phyloP scores from a whole-genome alignment of 345 rosid genomes.

The Heritiera littoralis region DNA sequence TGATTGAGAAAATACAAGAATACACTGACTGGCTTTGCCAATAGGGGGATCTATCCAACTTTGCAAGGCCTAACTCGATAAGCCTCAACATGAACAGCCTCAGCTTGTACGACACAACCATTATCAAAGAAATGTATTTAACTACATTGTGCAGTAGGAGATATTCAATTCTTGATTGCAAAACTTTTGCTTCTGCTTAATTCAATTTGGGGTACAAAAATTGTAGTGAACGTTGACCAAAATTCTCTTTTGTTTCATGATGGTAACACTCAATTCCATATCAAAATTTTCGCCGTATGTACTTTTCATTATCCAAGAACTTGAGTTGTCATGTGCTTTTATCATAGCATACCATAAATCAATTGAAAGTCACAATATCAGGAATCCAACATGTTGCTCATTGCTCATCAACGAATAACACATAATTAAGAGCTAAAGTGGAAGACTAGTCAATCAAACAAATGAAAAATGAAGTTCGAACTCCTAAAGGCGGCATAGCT shows the following conservation, averaged over 20 bases:
- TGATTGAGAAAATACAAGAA: neutral
- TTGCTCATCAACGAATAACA: too few relatives aligned
- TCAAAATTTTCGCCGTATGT: too few relatives aligned
- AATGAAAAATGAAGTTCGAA: too few relatives aligned
- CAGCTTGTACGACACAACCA: neutral
- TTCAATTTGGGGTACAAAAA: neutral
- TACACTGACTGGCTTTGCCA: conserved; percentile 46
- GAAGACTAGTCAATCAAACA: too few relatives aligned
- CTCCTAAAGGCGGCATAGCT: too few relatives aligned
- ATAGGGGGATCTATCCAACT: conserved; percentile 31
- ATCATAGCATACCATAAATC: too few relatives aligned
- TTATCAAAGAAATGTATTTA: neutral
- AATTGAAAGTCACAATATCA: too few relatives aligned
- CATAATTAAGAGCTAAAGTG: too few relatives aligned
- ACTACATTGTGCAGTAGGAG: neutral
- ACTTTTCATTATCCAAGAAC: too few relatives aligned
- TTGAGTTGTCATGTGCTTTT: too few relatives aligned
- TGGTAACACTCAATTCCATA: too few relatives aligned
- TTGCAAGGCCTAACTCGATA: conserved; percentile 34
- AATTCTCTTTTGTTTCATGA: neutral
- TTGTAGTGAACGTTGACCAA: neutral
- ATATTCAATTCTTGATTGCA: neutral
- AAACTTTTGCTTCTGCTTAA: neutral
- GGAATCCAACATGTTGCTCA: too few relatives aligned
- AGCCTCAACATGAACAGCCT: conserved; percentile 6